These are phyloP conservation scores for Chloroidium sp. DNA, from an alignment of 163 green algal species.

Conservation along the genomic window DNA sequence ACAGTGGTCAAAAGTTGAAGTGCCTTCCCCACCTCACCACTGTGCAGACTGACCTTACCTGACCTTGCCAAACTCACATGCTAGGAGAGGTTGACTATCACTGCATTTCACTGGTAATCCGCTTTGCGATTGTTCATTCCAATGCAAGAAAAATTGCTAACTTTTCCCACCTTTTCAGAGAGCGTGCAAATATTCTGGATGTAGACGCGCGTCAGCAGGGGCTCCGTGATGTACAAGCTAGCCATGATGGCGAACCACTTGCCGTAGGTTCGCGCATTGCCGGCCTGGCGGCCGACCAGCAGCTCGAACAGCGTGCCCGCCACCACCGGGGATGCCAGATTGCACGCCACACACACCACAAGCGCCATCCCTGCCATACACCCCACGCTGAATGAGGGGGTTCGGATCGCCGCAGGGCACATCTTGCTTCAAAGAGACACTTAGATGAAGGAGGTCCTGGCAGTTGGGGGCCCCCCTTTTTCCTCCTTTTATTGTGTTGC, in stretches of 20 bases:
- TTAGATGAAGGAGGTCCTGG: no score
- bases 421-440: not conserved
- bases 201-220: constrained; percentile 65
- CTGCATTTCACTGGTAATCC: no score
- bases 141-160: no score
- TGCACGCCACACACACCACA: constrained; percentile 65
- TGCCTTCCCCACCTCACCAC: no score
- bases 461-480: no score
- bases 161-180: constrained; percentile 40
- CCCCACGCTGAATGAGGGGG: not conserved
- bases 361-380: constrained; percentile 8
- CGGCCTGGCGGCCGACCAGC: constrained; percentile 56
- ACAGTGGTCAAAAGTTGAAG: no score
- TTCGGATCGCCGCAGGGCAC: not conserved
- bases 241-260: constrained; percentile 12
- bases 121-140: no score
- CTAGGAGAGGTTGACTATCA: no score
- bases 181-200: constrained; percentile 59
- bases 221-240: constrained; percentile 49
- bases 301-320: constrained; percentile 74
- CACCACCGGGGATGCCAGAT: constrained; percentile 72
- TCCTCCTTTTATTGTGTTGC: no score
- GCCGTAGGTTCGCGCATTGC: constrained; percentile 36
- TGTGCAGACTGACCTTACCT: no score
- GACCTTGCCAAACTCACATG: no score